A percentile compares a stretch with the other conserved stretches of the same genome.
These are phyloP conservation scores for Colletotrichum shisoi DNA, from an alignment of 2,329 filamentous ascomycete genomes.

Conservation along the genomic window DNA sequence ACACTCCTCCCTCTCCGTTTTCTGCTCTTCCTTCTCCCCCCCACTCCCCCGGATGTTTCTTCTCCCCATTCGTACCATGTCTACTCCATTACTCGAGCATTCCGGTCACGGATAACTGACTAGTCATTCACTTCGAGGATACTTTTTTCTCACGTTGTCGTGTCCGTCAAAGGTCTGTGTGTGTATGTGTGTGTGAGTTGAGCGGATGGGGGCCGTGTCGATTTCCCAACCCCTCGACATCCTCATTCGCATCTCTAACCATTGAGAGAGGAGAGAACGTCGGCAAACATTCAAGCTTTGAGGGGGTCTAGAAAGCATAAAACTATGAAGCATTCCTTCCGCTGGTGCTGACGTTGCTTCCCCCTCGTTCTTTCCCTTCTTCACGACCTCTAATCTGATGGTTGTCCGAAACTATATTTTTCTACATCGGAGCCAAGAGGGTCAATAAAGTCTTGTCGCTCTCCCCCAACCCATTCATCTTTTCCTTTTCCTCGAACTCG, in stretches of 20 bases:
- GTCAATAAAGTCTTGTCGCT: background rate
- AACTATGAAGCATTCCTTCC: constrained; percentile 11
- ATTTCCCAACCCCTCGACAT: background rate
- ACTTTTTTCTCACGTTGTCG: background rate
- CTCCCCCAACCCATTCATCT: constrained; percentile 8
- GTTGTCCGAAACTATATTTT: constrained; percentile 17
- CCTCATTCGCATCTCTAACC: background rate
- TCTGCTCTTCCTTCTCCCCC: too few species aligned
- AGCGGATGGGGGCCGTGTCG: background rate
- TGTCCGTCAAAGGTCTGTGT: background rate
- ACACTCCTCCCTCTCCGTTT: too few species aligned
- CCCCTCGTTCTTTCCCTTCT: background rate
- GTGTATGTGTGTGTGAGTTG: background rate
- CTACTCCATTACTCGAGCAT: constrained; percentile 8
- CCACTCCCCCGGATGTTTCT: background rate
- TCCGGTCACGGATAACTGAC: background rate
- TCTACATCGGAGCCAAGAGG: background rate
- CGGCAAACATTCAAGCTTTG: constrained; percentile 14
- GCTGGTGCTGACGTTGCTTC: background rate
- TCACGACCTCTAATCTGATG: background rate
- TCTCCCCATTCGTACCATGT: too few species aligned
- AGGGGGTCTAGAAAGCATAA: constrained; percentile 28
- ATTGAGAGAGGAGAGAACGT: background rate
- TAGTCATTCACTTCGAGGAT: constrained; percentile 6
- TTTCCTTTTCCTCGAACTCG: constrained; percentile 7